A percentile compares a stretch with the other conserved stretches of the same genome.
Evolutionary conservation across 352 stramenopile species (phyloP).

Genomic region (Phytophthora constricta): DNA sequence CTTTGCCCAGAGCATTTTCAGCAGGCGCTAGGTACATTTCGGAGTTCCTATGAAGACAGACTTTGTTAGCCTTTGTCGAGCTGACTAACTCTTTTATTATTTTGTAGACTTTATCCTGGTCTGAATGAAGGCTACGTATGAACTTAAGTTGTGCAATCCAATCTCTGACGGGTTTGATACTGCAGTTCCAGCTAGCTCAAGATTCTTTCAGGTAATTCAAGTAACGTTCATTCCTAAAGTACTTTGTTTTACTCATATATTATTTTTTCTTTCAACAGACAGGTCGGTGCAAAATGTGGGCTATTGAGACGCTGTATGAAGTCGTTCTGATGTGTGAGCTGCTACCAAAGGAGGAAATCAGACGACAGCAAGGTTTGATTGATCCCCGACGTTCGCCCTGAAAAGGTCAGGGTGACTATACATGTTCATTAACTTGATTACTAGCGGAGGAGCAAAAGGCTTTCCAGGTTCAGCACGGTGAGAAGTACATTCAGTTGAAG

Average conservation of each 20-base stretch:
- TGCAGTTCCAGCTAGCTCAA: conserved; percentile 85
- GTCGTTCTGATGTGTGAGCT: not conserved
- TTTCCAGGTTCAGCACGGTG: conserved; percentile 81
- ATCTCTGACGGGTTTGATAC: conserved; percentile 17
- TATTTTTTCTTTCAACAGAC: conserved; percentile 37
- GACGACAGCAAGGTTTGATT: conserved; percentile 69
- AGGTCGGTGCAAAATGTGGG: conserved; percentile 35
- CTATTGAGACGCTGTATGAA: not conserved
- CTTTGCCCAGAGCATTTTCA: conserved; percentile 70
- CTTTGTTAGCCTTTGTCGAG: not conserved
- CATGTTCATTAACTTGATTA: not conserved
- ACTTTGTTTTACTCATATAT: no score
- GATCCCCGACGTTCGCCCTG: not conserved
- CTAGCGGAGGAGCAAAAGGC: conserved; percentile 82
- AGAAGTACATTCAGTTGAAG: conserved; percentile 91
- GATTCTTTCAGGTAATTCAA: conserved; percentile 85
- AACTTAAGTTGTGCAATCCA: no score
- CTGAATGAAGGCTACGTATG: no score
- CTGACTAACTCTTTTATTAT: not conserved
- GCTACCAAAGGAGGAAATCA: conserved; percentile 65
- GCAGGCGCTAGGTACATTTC: conserved; percentile 59
- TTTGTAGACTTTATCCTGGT: conserved; percentile 80
- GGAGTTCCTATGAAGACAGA: not conserved
- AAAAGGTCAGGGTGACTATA: no score
- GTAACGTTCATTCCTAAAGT: no score